phyloP scores from a whole-genome alignment of 306 rosid species.

The Acacia acuminata region DNA sequence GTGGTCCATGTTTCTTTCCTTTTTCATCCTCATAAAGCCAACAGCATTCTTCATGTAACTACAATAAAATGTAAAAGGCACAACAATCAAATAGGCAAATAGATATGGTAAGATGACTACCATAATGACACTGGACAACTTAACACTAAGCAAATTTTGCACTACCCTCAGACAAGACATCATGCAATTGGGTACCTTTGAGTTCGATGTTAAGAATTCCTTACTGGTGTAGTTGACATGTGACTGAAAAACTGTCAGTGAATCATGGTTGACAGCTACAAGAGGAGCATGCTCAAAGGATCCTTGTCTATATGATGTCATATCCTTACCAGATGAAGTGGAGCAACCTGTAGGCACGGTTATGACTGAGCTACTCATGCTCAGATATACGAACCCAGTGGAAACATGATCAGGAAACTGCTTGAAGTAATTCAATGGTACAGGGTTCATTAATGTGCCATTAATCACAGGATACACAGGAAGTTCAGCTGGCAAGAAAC shows the following conservation, averaged over 20 bases:
- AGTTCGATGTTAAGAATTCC: conserved; percentile 26
- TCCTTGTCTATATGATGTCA: conserved; percentile 34
- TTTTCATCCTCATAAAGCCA: conserved; percentile 82
- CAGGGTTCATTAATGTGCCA: conserved; percentile 65
- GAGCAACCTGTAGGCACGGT: conserved; percentile 37
- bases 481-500: conserved; percentile 93
- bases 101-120: conserved; percentile 22
- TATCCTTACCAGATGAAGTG: conserved; percentile 40
- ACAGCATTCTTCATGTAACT: conserved; percentile 64
- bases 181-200: conserved; percentile 31
- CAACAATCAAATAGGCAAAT: conserved; percentile 14
- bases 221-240: conserved; percentile 29
- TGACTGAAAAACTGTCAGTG: conserved; percentile 38
- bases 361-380: conserved; percentile 41
- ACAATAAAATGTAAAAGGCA: conserved; percentile 28
- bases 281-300: conserved; percentile 41
- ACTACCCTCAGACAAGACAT: conserved; percentile 46
- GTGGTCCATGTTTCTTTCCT: conserved; percentile 78
- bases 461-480: conserved; percentile 80
- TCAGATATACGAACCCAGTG: conserved; percentile 75
- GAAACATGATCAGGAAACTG: conserved; percentile 91
- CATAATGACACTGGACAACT: not conserved
- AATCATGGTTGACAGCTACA: conserved; percentile 35
- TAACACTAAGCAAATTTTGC: conserved; percentile 17
- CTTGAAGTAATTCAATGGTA: conserved; percentile 90